These are phyloP conservation scores for Sarocladiaceae sp. DNA, from an alignment of 2,329 filamentous ascomycete genomes.

Conservation along the genomic window DNA sequence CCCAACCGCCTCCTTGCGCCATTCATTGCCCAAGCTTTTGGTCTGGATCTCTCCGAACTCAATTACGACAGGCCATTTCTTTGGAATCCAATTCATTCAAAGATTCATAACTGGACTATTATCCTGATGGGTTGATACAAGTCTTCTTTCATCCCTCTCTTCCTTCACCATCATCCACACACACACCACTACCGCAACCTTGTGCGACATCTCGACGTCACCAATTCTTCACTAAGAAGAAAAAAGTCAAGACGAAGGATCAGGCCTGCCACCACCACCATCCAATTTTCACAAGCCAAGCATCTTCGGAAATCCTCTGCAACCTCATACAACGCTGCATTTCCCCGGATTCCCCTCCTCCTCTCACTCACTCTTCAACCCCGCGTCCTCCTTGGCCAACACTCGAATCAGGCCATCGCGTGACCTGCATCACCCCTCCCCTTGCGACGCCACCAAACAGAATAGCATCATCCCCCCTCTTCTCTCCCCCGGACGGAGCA, in stretches of 20 bases:
- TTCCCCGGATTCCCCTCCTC: slow-evolving; percentile 3
- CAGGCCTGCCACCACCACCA: background rate
- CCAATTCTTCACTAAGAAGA: background rate
- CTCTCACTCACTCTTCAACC: background rate
- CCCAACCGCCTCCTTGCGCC: background rate
- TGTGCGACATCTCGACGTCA: slow-evolving; percentile 1
- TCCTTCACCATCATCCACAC: slow-evolving; percentile 22
- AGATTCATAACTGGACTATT: background rate
- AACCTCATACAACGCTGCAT: background rate
- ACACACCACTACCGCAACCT: background rate
- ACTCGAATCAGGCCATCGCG: slow-evolving; percentile 5
- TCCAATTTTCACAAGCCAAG: background rate
- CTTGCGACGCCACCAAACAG: slow-evolving; percentile 1
- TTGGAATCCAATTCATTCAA: no score
- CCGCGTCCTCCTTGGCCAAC: slow-evolving; percentile 7
- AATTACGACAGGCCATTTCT: background rate
- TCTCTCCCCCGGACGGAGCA: background rate
- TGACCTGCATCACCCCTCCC: slow-evolving; percentile 4
- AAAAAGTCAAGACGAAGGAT: background rate
- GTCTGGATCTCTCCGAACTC: background rate
- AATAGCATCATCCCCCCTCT: background rate
- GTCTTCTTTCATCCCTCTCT: background rate
- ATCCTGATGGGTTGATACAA: background rate
- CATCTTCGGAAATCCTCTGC: background rate
- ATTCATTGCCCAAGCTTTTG: background rate